phyloP scores from a whole-genome alignment of 345 rosid genomes.

The Moringa oleifera region DNA sequence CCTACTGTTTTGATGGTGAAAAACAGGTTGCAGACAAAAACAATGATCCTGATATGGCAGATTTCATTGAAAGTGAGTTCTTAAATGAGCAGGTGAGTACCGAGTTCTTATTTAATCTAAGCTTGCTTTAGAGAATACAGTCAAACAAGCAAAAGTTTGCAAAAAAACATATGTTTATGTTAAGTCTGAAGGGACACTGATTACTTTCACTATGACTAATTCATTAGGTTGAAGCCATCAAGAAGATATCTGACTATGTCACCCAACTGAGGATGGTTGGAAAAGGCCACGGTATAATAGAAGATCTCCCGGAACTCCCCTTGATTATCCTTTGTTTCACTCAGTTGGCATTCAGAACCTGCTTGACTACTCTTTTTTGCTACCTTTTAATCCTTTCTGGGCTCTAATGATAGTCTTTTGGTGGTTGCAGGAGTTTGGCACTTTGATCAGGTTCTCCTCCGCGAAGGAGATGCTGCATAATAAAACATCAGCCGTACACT shows the following conservation, averaged over 20 bases:
- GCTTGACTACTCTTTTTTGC: not conserved
- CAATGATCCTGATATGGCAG: slow-evolving; percentile 62
- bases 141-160: not conserved
- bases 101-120: not conserved
- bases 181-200: not conserved
- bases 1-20: slow-evolving; percentile 4
- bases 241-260: slow-evolving; percentile 78
- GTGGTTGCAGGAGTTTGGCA: slow-evolving; percentile 79
- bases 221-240: slow-evolving; percentile 66
- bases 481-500: not conserved
- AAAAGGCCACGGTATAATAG: slow-evolving; percentile 76
- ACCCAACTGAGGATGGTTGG: slow-evolving; percentile 83
- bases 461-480: slow-evolving; percentile 29
- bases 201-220: not conserved
- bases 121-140: not conserved
- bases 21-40: slow-evolving; percentile 61
- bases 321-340: too few species aligned
- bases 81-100: slow-evolving; percentile 60
- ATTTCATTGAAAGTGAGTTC: slow-evolving; percentile 66
- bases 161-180: not conserved
- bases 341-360: too few species aligned
- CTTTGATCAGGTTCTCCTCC: slow-evolving; percentile 71
- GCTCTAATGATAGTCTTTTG: not conserved
- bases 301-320: not conserved
- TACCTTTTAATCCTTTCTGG: not conserved